Base-by-base conservation (phyloP, 768 basidiomycete genomes). In the Hypholoma sublateritium region DNA sequence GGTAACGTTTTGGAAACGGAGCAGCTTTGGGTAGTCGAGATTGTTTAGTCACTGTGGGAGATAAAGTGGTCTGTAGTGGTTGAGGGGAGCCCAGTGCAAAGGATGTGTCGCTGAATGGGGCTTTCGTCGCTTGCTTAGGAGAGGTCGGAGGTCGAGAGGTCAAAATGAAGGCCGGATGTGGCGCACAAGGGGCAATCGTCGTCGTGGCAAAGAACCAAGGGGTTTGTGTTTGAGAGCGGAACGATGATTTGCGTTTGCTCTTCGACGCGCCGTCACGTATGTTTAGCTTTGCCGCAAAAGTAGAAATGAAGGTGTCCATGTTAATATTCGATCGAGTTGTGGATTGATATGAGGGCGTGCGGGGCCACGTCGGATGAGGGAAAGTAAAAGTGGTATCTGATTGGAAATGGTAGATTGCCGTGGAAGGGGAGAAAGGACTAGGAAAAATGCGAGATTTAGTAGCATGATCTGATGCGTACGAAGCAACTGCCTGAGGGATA, bases 281-380 rank as follows among this genome's bases (percentile, higher is more conserved):
- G 16, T 54, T 62, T 32, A 74, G 57, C 36, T 70, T 72, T 0
- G 60, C 32, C 0, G 45, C 46, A 28, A 74, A 68, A 4, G 64
- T 56, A 0, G 59, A 25, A 5, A 55, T 43, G 3, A 73, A 58
- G 0, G 67, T 67, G 16, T 71, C 62, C n/a, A 75, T 56, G 22
- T 73, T 66, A 4, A 71, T 53, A 1, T 47, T 22, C 0, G 55
- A 1, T 0, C 45, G 56, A 25, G 19, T 1, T 4, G 28, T 42
- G 1, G 45, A 43, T 5, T 24, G 35, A 1, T 48, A 45, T 3
- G 70, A 51, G 13, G 72, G 66, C 43, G 49, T 65, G 11, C 75
- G 72, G 44, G 42, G 37, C 77, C 77, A 78, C 5, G 51, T 12
- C 8, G 73, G 71, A 0, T 66, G n/a, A 8, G 73, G 61, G 44